phyloP scores from a whole-genome alignment of 2,329 filamentous ascomycete genomes.

The Hysterium pulicare region DNA sequence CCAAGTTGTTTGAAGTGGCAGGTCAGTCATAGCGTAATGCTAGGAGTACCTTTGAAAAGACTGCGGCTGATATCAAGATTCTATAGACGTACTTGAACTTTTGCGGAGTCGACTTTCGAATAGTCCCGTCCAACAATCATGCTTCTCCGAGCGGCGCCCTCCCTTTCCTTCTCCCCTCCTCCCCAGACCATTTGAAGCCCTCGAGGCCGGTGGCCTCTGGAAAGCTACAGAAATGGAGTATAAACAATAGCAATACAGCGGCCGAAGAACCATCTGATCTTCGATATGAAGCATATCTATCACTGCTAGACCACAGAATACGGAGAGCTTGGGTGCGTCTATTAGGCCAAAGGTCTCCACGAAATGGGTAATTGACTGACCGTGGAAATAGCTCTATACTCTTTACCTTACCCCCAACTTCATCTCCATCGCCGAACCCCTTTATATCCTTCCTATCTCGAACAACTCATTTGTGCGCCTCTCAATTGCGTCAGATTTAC shows the following conservation, averaged over 20 bases:
- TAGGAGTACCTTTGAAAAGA: neutral
- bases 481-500: conserved; percentile 64
- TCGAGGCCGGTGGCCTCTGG: conserved; percentile 54
- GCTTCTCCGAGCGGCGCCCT: conserved; percentile 85
- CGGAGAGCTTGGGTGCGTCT: conserved; percentile 75
- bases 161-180: conserved; percentile 72
- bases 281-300: conserved; percentile 70
- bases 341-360: neutral
- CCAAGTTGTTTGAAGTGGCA: conserved; percentile 96
- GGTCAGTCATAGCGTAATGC: conserved; percentile 50
- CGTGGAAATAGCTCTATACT: conserved; percentile 59
- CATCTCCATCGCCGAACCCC: conserved; percentile 58
- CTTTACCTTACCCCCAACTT: conserved; percentile 78
- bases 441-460: conserved; percentile 67
- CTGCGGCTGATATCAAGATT: conserved; percentile 4
- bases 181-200: conserved; percentile 28
- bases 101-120: conserved; percentile 62
- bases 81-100: conserved; percentile 80
- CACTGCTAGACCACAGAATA: conserved; percentile 73
- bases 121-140: conserved; percentile 80
- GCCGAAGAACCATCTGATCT: conserved; percentile 49
- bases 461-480: conserved; percentile 60
- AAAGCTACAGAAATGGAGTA: conserved; percentile 67
- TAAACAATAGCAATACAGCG: conserved; percentile 38
- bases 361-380: neutral